phyloP scores from a whole-genome alignment of 2,329 filamentous ascomycete species.

The Thelonectria rubi region DNA sequence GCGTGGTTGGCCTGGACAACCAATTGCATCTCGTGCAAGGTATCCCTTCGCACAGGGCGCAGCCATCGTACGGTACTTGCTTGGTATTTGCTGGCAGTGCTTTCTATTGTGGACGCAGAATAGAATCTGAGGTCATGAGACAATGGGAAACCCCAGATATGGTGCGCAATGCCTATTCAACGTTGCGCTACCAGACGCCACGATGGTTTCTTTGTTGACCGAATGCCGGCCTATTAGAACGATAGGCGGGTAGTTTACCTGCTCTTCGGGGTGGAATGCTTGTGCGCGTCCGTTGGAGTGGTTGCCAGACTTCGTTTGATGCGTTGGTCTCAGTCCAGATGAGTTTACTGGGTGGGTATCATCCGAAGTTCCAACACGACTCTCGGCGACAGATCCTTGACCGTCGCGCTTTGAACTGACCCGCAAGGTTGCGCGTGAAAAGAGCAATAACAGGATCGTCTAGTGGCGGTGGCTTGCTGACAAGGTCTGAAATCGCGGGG shows the following conservation, averaged over 20 bases:
- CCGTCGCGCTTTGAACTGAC: background rate
- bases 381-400: background rate
- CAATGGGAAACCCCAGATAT: background rate
- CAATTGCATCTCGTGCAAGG: background rate
- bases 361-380: background rate
- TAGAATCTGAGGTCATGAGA: background rate
- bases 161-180: background rate
- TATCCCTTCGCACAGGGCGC: background rate
- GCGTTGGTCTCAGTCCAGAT: conserved; percentile 12
- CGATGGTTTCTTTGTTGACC: background rate
- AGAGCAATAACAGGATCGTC: conserved; percentile 29
- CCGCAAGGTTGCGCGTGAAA: conserved; percentile 20
- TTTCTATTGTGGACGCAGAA: background rate
- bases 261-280: conserved; percentile 28
- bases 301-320: background rate
- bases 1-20: background rate
- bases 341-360: background rate
- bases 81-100: background rate
- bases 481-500: conserved; percentile 36
- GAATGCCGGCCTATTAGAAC: too few relatives aligned
- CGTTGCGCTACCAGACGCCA: background rate
- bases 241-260: background rate
- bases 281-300: conserved; percentile 7
- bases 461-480: conserved; percentile 23
- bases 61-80: background rate